A percentile compares a stretch with the other conserved stretches of the same genome.
These are phyloP conservation scores for Anaeromyces robustus DNA, from an alignment of 192 early-diverging fungal genomes.

Conservation along the genomic window DNA sequence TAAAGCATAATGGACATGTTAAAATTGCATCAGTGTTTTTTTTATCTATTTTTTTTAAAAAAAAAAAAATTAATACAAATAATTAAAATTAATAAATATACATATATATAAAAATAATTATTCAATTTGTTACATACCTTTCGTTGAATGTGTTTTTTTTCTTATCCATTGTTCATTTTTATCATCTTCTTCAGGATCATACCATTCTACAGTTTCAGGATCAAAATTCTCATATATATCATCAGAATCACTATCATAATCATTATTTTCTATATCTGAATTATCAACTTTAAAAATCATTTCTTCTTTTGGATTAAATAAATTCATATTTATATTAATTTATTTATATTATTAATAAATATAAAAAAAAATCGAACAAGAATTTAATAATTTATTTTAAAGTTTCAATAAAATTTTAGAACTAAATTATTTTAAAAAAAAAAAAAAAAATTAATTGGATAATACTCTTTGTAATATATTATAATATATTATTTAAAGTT, in stretches of 20 bases:
- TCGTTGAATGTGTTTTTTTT: neutral
- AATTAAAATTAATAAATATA: too few relatives aligned
- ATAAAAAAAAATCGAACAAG: too few relatives aligned
- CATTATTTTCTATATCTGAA: neutral
- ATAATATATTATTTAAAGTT: too few relatives aligned
- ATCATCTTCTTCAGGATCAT: neutral
- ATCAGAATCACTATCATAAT: neutral
- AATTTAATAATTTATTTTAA: too few relatives aligned
- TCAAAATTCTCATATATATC: neutral
- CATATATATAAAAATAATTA: too few relatives aligned
- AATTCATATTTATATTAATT: neutral
- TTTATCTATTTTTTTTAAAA: neutral
- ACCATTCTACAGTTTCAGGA: neutral
- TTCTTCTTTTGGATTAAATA: neutral
- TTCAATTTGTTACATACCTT: too few relatives aligned
- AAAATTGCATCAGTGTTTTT: neutral
- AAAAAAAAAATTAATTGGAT: too few relatives aligned
- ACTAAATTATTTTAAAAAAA: too few relatives aligned
- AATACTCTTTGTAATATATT: too few relatives aligned
- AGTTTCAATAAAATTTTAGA: too few relatives aligned
- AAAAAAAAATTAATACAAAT: too few relatives aligned
- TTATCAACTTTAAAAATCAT: neutral
- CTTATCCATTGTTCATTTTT: neutral
- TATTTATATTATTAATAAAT: too few relatives aligned
- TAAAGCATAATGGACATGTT: neutral